Evolutionary conservation across 106 monocot species (phyloP), one percentile per base, ranked within the genome.

Genomic region (Iris macrosiphon): DNA sequence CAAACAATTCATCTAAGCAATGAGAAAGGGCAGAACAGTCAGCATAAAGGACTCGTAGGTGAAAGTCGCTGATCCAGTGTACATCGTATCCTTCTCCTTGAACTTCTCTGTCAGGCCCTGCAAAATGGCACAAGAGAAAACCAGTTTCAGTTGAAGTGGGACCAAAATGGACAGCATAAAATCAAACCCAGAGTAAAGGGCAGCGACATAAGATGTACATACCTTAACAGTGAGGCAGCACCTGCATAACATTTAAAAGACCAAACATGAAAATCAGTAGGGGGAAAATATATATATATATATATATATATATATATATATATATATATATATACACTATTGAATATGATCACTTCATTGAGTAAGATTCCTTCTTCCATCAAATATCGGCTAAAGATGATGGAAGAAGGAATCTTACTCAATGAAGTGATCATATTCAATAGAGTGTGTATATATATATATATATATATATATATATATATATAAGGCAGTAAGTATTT

Each of bases 361-460:
- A 98, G 90, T 98, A 85, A 69, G 82, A 49, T 28, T n/a, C n/a
- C n/a, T n/a, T n/a, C n/a, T n/a, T n/a, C n/a, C n/a, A n/a, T n/a
- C n/a, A n/a, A n/a, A n/a, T n/a, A n/a, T n/a, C n/a, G n/a, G n/a
- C n/a, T n/a, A n/a, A n/a, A n/a, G n/a, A n/a, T n/a, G n/a, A n/a
- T n/a, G n/a, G n/a, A n/a, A n/a, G n/a, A n/a, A n/a, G n/a, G n/a
- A n/a, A 28, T 49, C 82, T 69, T 85, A 98, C 90, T 98, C 96
- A 2, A 98, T 98, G 72, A 98, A 98, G 70, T 81, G 90, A 50
- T 98, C 96, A 49, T 98, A 98, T 61, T 98, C 96, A 21, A 98
- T 78, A 20, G 86, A 82, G n/a, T n/a, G n/a, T n/a, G n/a, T n/a
- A n/a, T n/a, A n/a, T n/a, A n/a, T n/a, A n/a, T n/a, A n/a, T n/a